Base-by-base conservation (phyloP, 768 basidiomycete species). In the Lepiota brunneoincarnata region DNA sequence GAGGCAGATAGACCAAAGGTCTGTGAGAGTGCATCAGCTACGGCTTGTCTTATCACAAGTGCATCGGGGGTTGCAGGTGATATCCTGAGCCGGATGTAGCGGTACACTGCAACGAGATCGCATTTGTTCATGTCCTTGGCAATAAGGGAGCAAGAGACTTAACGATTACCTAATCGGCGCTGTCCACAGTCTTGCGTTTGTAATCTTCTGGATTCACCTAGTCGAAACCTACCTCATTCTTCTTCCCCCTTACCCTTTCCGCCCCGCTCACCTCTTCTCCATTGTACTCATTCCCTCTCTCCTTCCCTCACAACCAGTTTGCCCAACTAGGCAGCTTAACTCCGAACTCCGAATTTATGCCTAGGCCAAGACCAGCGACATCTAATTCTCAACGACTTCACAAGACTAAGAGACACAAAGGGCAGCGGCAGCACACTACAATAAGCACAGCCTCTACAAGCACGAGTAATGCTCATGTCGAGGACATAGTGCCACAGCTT, bases 1-100 rank as follows among this genome's bases (percentile, higher is more conserved):
- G 36, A 44, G 6, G 49, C 37, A 24, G 50, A 45, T 3, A 47
- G 43, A 15, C 55, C 49, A 51, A 57, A 57, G 4, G 55, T 18
- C 34, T 47, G 42, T 4, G 45, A 47, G 14, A 57, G 34, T 6
- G 55, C 49, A 12, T 57, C 44, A 6, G 55, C 43, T n/a, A 51
- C 51, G 36, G 49, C 20, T 31, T 51, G 51, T n/a, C 55, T 42
- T 34, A 57, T 35, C 5, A 24, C 17, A 36, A 51, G 41, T 1
- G 35, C 24, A 14, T 57, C 50, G 21, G 41, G 31, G 9, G 24
- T 14, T 18, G 43, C 49, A 20, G 55, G 55, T 2, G 38, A 41
- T 24, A 51, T 40, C 31, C 26, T 38, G 20, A 57, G 44, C 18
- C 42, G 55, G 38, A 57, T 46, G 26, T 57, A 57, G 44, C 47